Percentiles rank a stretch among this genome's conserved stretches.
These are phyloP conservation scores for Monosporascus sp. DNA, from an alignment of 2,329 filamentous ascomycete species.

Conservation along the genomic window DNA sequence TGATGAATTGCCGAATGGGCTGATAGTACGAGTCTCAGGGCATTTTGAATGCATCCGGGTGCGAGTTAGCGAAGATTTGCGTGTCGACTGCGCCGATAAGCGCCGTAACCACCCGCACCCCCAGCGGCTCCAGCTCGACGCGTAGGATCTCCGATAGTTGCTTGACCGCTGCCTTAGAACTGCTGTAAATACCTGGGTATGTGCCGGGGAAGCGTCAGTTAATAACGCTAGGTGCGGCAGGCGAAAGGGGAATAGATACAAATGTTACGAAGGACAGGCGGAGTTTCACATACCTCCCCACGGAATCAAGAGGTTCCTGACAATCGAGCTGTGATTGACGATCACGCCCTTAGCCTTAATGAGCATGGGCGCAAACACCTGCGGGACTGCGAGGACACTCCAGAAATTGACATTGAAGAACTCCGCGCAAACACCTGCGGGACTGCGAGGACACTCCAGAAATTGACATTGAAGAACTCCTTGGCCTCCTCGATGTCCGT, in stretches of 20 bases:
- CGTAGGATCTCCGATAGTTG: constrained; percentile 9
- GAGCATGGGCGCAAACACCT: constrained; percentile 29
- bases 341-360: constrained; percentile 23
- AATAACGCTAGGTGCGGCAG: neutral
- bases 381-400: constrained; percentile 28
- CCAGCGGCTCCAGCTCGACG: constrained; percentile 12
- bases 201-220: no score
- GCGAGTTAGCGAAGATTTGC: neutral
- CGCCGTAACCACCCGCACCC: constrained; percentile 13
- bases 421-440: constrained; percentile 30
- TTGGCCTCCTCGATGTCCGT: constrained; percentile 28
- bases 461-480: constrained; percentile 35
- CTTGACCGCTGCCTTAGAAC: constrained; percentile 5
- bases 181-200: constrained; percentile 2
- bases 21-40: neutral
- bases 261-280: neutral
- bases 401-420: constrained; percentile 39
- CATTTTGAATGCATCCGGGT: neutral
- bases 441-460: constrained; percentile 31
- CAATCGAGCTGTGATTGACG: constrained; percentile 15
- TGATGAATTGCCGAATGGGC: neutral
- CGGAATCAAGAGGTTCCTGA: constrained; percentile 4
- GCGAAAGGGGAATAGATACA: neutral
- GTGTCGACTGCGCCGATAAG: constrained; percentile 10
- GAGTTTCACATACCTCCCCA: constrained; percentile 10